These are phyloP conservation scores for Populus tomentosa DNA, from an alignment of 441 rosid genomes.

Conservation along the genomic window DNA sequence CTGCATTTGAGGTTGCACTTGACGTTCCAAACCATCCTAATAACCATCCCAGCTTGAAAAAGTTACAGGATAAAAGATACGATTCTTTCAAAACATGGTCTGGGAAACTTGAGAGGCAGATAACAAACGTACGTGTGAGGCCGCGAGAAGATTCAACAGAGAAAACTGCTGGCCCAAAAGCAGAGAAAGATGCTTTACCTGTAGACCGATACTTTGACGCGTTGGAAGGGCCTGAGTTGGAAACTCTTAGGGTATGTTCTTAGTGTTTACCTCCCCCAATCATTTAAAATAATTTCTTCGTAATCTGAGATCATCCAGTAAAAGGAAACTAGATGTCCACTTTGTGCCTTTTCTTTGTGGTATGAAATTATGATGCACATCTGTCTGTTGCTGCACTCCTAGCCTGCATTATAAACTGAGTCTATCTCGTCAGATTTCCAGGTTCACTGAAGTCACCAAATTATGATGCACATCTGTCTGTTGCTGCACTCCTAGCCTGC, in stretches of 20 bases:
- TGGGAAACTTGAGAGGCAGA: conserved; percentile 70
- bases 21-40: conserved; percentile 13
- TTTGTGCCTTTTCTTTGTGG: no score
- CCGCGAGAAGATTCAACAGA: conserved; percentile 25
- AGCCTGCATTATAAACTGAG: background rate
- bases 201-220: conserved; percentile 79
- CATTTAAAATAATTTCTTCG: background rate
- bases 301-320: no score
- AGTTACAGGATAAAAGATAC: conserved; percentile 48
- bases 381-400: background rate
- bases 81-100: conserved; percentile 91
- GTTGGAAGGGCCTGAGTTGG: conserved; percentile 82
- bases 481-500: no score
- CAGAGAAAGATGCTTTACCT: conserved; percentile 46
- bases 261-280: background rate
- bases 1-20: conserved; percentile 19
- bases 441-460: background rate
- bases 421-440: background rate
- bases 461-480: no score
- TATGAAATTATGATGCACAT: no score
- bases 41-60: conserved; percentile 23
- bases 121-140: conserved; percentile 53
- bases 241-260: conserved; percentile 61
- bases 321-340: no score
- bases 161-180: conserved; percentile 11